A percentile compares a stretch with the other conserved stretches of the same genome.
phyloP scores from a whole-genome alignment of 805 yeast species.

The Suhomyces kilbournensis region DNA sequence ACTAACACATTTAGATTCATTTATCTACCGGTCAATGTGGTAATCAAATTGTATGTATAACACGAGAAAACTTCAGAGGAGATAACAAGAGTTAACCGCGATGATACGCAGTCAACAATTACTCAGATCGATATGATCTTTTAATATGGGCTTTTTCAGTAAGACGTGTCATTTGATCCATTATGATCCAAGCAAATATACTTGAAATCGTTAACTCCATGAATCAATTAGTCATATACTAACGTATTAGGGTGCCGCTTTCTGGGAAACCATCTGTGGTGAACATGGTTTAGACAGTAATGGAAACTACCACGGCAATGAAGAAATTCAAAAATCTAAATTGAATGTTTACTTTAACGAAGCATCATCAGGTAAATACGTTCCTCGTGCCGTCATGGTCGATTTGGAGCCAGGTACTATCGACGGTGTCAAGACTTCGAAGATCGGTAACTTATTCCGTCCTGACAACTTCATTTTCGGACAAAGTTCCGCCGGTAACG shows the following conservation, averaged over 20 bases:
- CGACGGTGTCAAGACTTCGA: slow-evolving; percentile 75
- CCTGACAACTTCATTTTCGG: slow-evolving; percentile 91
- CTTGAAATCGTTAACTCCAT: background rate
- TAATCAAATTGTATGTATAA: slow-evolving; percentile 78
- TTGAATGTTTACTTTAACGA: slow-evolving; percentile 85
- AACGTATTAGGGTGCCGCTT: slow-evolving; percentile 71
- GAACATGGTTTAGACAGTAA: slow-evolving; percentile 78
- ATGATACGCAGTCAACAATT: background rate
- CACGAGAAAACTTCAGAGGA: background rate
- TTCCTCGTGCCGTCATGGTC: slow-evolving; percentile 88
- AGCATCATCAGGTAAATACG: slow-evolving; percentile 83
- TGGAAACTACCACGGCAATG: slow-evolving; percentile 61
- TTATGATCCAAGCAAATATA: no score
- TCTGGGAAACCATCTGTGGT: slow-evolving; percentile 89
- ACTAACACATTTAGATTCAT: slow-evolving; percentile 60
- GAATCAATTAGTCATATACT: slow-evolving; percentile 13
- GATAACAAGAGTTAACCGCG: background rate
- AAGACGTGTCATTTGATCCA: background rate
- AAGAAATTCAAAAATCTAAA: slow-evolving; percentile 47
- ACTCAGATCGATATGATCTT: background rate
- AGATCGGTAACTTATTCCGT: slow-evolving; percentile 83
- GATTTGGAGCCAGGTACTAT: slow-evolving; percentile 95
- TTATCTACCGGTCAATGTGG: slow-evolving; percentile 98
- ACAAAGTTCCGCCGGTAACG: slow-evolving; percentile 91
- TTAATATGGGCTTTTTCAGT: no score